A percentile compares a stretch with the other conserved stretches of the same genome.
phyloP scores from a whole-genome alignment of 805 yeast genomes.

The Saturnispora serradocipensis region DNA sequence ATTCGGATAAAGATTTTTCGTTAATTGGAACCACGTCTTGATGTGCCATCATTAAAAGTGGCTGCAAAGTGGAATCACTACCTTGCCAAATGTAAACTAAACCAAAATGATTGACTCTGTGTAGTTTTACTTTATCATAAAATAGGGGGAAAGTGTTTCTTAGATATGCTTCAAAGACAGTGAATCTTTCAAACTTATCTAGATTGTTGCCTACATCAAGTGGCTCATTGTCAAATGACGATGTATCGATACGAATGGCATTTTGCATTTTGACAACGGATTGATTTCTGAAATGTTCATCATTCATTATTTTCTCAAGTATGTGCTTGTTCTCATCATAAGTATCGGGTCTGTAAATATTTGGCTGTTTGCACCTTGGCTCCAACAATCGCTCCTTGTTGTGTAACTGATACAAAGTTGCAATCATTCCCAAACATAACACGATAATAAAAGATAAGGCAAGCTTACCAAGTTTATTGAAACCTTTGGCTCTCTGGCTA shows the following conservation, averaged over 20 bases:
- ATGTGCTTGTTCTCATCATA: slow-evolving; percentile 28
- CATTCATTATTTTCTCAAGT: slow-evolving; percentile 28
- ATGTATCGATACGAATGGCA: slow-evolving; percentile 60
- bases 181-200: slow-evolving; percentile 33
- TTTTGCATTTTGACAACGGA: slow-evolving; percentile 41
- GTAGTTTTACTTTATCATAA: slow-evolving; percentile 26
- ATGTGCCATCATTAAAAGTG: slow-evolving; percentile 40
- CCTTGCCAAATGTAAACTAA: slow-evolving; percentile 40
- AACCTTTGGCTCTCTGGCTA: neutral
- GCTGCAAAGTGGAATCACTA: slow-evolving; percentile 29
- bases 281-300: slow-evolving; percentile 28
- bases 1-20: slow-evolving; percentile 29
- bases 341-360: slow-evolving; percentile 23
- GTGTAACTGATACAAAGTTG: neutral
- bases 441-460: neutral
- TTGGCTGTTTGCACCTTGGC: slow-evolving; percentile 13
- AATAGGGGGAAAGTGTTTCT: slow-evolving; percentile 34
- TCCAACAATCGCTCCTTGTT: neutral
- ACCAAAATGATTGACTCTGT: slow-evolving; percentile 36
- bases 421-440: neutral
- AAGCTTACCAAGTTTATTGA: neutral
- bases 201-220: slow-evolving; percentile 37
- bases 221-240: slow-evolving; percentile 46
- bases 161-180: slow-evolving; percentile 32
- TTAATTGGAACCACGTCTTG: slow-evolving; percentile 47